Percentiles rank a stretch among this genome's conserved stretches.
phyloP scores from a whole-genome alignment of 164 flowering plant genomes.

The Nymphaea colorata region DNA sequence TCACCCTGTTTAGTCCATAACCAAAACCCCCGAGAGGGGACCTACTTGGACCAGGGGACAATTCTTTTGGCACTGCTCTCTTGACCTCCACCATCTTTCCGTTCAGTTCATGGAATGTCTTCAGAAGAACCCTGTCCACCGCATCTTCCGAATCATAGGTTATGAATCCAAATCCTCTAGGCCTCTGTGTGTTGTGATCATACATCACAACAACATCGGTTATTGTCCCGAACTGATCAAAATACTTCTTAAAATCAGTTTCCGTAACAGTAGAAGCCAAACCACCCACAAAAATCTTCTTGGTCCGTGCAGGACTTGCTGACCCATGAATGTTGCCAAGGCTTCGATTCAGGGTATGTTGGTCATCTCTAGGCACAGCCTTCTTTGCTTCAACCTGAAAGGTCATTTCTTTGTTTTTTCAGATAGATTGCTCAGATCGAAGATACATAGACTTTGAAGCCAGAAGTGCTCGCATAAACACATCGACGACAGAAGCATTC shows the following conservation, averaged over 20 bases:
- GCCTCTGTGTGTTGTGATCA: conserved; percentile 87
- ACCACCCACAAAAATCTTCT: conserved; percentile 90
- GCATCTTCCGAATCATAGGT: conserved; percentile 86
- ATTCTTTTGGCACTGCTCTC: conserved; percentile 79
- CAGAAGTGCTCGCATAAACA: no score
- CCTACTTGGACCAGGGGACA: conserved; percentile 59
- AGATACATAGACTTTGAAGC: no score
- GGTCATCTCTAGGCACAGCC: conserved; percentile 92
- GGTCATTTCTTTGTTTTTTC: neutral
- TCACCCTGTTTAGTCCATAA: conserved; percentile 44
- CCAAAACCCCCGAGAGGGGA: conserved; percentile 35
- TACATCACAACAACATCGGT: conserved; percentile 94
- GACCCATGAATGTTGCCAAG: conserved; percentile 48
- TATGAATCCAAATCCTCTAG: conserved; percentile 89
- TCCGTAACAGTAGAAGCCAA: conserved; percentile 80
- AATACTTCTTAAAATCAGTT: conserved; percentile 70
- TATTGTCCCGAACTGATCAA: conserved; percentile 78
- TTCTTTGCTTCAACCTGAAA: conserved; percentile 88
- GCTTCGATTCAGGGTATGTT: conserved; percentile 34
- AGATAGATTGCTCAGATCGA: neutral
- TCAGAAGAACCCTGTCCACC: conserved; percentile 61
- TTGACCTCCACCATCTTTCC: conserved; percentile 93
- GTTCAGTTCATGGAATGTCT: conserved; percentile 75
- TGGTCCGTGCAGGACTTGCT: conserved; percentile 58
- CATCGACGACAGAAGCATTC: no score